phyloP scores from a whole-genome alignment of 2,329 filamentous ascomycete species.

The Colletotrichum lupini region DNA sequence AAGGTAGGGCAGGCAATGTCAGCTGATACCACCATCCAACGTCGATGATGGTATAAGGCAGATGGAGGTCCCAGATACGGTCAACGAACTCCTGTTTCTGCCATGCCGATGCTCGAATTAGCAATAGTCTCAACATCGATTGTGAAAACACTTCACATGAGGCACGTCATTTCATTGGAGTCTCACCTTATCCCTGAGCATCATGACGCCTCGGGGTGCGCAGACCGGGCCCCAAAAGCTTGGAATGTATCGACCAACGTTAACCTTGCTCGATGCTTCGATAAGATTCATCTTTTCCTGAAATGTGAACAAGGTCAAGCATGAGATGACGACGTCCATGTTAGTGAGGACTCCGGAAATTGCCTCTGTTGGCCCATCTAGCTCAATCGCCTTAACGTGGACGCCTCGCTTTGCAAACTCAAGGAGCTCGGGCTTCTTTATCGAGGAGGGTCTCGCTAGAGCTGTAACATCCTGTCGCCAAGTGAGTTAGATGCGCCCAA shows the following conservation, averaged over 20 bases:
- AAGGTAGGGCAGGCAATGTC: conserved; percentile 41
- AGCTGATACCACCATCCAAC: conserved; percentile 69
- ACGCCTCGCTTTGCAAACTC: no score
- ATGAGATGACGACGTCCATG: conserved; percentile 57
- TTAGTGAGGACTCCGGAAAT: conserved; percentile 43
- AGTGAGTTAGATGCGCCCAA: conserved; percentile 58
- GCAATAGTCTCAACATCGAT: no score
- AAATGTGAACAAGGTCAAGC: conserved; percentile 47
- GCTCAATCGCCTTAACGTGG: no score
- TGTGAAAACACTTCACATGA: no score
- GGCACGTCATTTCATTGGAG: no score
- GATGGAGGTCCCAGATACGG: conserved; percentile 56
- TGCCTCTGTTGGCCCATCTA: no score
- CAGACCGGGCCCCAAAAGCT: conserved; percentile 59
- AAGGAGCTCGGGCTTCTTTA: no score
- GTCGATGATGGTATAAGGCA: conserved; percentile 68
- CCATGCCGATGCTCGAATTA: no score
- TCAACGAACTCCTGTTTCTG: conserved; percentile 61
- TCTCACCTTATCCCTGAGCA: conserved; percentile 37
- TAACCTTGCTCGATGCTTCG: conserved; percentile 58
- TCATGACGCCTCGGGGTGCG: conserved; percentile 48
- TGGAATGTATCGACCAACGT: conserved; percentile 63
- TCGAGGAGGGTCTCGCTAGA: no score
- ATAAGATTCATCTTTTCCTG: conserved; percentile 57
- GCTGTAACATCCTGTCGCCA: conserved; percentile 20